Conservation (phyloP, 2,329 filamentous ascomycete genomes). For the Neofusicoccum kwambonambiense region DNA sequence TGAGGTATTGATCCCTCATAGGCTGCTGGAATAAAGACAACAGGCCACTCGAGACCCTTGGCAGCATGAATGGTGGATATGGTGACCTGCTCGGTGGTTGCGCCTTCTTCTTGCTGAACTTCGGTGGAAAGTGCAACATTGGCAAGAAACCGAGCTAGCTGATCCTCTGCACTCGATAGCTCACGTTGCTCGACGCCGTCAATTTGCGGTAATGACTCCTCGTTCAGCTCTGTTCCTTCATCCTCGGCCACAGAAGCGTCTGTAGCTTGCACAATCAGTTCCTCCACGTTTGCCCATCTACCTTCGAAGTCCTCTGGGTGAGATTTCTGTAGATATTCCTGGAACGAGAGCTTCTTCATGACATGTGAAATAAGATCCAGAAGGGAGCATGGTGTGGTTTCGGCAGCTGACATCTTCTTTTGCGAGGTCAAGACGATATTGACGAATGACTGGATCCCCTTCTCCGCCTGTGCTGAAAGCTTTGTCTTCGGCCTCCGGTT, state of each 20-base stretch:
- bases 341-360: conserved; percentile 66
- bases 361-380: conserved; percentile 56
- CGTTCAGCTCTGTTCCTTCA: conserved; percentile 39
- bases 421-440: conserved; percentile 59
- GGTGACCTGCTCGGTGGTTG: conserved; percentile 66
- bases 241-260: conserved; percentile 60
- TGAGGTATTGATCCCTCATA: conserved; percentile 92
- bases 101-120: conserved; percentile 61
- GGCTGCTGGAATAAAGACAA: conserved; percentile 87
- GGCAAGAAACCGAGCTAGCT: conserved; percentile 77
- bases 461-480: conserved; percentile 54
- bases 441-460: conserved; percentile 59
- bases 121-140: conserved; percentile 87
- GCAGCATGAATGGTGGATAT: conserved; percentile 96
- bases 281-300: conserved; percentile 85
- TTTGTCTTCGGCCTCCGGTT: conserved; percentile 52
- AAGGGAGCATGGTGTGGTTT: conserved; percentile 39
- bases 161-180: conserved; percentile 54
- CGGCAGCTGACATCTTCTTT: conserved; percentile 51
- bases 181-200: conserved; percentile 66
- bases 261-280: conserved; percentile 75
- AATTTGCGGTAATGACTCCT: conserved; percentile 61
- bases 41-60: conserved; percentile 94
- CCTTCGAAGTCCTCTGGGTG: conserved; percentile 74
- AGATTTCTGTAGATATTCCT: conserved; percentile 69